Evolutionary conservation across 805 yeast genomes (phyloP).

Genomic region (Kodamaea restingae): DNA sequence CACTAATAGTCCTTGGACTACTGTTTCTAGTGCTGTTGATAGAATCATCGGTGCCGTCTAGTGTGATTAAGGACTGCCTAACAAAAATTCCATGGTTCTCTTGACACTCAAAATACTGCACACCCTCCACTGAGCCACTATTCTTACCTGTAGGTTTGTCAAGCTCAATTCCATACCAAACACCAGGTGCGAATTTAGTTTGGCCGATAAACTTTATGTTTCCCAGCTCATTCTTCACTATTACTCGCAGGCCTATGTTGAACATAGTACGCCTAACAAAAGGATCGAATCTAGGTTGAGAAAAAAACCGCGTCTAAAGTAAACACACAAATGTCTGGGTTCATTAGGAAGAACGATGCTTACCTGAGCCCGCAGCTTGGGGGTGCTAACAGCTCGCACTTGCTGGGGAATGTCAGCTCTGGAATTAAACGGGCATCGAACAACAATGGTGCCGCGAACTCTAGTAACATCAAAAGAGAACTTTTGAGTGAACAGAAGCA

Average conservation of each 20-base stretch:
- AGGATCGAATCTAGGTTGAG: not conserved
- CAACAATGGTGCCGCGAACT: conserved; percentile 2
- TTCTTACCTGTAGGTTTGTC: conserved; percentile 42
- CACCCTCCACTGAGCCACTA: conserved; percentile 45
- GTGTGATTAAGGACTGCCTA: conserved; percentile 28
- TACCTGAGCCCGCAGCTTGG: conserved; percentile 7
- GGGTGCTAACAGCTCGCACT: conserved; percentile 3
- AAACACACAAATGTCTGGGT: conserved; percentile 6
- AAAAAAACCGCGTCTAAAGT: conserved; percentile 1
- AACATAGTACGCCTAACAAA: not conserved
- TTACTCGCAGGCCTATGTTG: conserved; percentile 29
- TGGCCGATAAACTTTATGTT: conserved; percentile 47
- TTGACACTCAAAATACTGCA: conserved; percentile 39
- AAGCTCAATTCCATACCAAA: conserved; percentile 50
- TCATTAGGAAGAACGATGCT: conserved; percentile 7
- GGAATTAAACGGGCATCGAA: conserved; percentile 5
- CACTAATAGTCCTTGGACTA: not conserved
- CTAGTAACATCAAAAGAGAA: conserved; percentile 54
- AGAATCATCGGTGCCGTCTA: conserved; percentile 1
- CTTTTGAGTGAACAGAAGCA: conserved; percentile 82
- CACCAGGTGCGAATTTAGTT: conserved; percentile 57
- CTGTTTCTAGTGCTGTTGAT: conserved; percentile 2
- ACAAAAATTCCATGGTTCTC: conserved; percentile 47
- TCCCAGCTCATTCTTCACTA: conserved; percentile 41
- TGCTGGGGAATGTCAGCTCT: conserved; percentile 1